Evolutionary conservation across 2,329 filamentous ascomycete genomes (phyloP).

Genomic region (Fusarium metavorans): DNA sequence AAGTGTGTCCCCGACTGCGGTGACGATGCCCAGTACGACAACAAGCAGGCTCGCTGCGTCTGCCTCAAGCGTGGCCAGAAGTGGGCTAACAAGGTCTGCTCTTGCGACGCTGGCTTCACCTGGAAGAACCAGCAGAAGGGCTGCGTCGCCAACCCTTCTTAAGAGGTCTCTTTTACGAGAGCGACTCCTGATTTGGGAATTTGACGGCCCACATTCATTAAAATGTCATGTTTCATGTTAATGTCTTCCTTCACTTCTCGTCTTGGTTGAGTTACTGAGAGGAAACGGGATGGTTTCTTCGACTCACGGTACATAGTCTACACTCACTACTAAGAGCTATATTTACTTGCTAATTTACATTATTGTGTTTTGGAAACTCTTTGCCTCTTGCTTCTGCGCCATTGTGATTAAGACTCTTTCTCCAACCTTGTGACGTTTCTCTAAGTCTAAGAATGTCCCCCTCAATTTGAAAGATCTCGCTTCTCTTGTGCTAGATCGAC

Average conservation of each 20-base stretch:
- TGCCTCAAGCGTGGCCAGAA: constrained; percentile 4
- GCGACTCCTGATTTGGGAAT: not conserved
- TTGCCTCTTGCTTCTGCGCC: not conserved
- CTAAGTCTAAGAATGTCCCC: not conserved
- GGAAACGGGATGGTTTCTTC: not conserved
- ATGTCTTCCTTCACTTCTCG: not conserved
- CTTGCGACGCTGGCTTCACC: not conserved
- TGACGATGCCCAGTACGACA: not conserved
- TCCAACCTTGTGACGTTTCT: not conserved
- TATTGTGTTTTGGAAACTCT: not conserved
- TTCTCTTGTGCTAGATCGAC: not conserved
- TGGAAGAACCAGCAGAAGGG: not conserved
- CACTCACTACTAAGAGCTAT: constrained; percentile 3
- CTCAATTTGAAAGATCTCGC: not conserved
- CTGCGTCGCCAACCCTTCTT: not conserved
- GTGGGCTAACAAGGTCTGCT: not conserved
- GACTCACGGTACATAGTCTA: not conserved
- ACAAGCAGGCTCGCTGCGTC: not conserved
- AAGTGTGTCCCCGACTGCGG: constrained; percentile 9
- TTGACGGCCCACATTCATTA: not conserved
- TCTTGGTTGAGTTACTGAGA: not conserved
- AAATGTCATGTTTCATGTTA: constrained; percentile 3
- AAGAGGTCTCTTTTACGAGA: not conserved
- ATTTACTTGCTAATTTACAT: constrained; percentile 3
- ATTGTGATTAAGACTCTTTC: not conserved